Evolutionary conservation across 306 rosid species (phyloP).

Genomic region (Elaeagnus macrophylla): DNA sequence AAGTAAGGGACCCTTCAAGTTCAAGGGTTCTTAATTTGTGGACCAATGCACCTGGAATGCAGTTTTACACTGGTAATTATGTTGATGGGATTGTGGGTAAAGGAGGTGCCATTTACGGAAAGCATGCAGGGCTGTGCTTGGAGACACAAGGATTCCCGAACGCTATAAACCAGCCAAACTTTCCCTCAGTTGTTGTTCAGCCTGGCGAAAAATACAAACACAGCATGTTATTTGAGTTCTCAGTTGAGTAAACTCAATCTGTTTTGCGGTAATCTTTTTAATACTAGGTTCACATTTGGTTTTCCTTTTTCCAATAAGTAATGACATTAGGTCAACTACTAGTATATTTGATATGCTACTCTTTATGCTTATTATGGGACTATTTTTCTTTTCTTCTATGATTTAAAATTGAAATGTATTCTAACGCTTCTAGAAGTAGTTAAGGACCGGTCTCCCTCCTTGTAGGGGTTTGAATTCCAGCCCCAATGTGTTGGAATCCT

Average conservation of each 20-base stretch:
- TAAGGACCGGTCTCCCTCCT: too few relatives aligned
- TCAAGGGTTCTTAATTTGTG: conserved; percentile 77
- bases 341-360: too few relatives aligned
- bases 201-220: conserved; percentile 76
- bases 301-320: too few relatives aligned
- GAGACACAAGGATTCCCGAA: conserved; percentile 97
- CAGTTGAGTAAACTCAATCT: conserved; percentile 36
- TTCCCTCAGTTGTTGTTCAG: conserved; percentile 66
- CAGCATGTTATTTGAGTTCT: conserved; percentile 81
- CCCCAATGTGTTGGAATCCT: too few relatives aligned
- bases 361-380: too few relatives aligned
- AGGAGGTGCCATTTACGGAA: conserved; percentile 59
- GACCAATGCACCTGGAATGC: conserved; percentile 80
- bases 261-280: background rate
- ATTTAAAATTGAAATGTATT: too few relatives aligned
- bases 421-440: too few relatives aligned
- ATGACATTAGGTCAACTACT: too few relatives aligned
- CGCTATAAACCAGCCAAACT: conserved; percentile 64
- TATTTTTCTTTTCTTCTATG: too few relatives aligned
- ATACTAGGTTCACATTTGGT: background rate
- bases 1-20: conserved; percentile 75
- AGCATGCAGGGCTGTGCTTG: conserved; percentile 78
- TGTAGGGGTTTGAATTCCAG: too few relatives aligned
- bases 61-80: conserved; percentile 86
- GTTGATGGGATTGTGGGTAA: conserved; percentile 62